Base-by-base conservation (phyloP, 2,329 filamentous ascomycete species). In the Phialophora verrucosa region DNA sequence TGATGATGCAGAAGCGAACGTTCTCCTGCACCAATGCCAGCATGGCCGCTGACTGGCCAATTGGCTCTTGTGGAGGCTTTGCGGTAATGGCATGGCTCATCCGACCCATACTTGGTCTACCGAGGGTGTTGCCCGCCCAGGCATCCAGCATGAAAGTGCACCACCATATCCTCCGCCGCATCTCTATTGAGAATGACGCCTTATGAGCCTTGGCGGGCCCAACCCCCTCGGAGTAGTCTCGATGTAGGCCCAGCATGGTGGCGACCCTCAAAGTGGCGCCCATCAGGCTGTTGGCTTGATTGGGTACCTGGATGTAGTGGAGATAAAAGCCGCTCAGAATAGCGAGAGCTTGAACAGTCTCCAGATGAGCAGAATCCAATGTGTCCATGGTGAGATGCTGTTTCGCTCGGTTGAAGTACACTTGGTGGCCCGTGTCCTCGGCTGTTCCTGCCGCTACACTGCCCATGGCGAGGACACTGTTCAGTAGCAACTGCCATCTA, bases 1-100 rank as follows among this genome's bases (percentile, higher is more conserved):
- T 88, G 66, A 94, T 90, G 76, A 90, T 90, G 79, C 90, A 92
- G 77, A 93, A 93, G 59, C 88, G 87, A 69, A 91, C 89, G 75
- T 91, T 92, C 76, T 93, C 89, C 31, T 91, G 68, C 4, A 70
- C 62, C 59, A 71, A 44, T 5, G 56, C 47, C 12, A 71, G 62
- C 35, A 69, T 25, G 25, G 32, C 35, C 2, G 42, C 14, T 1
- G 68, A 69, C 25, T 64, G 60, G 11, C 68, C 66, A 0, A 79
- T 82, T 49, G 81, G 84, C 77, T 85, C 84, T 56, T 88, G 84
- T 5, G 89, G 89, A 1, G 84, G 80, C 61, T 84, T 83, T 63
- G 90, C 87, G 67, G 89, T 90, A 71, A 91, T 87, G n/a, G 87
- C 87, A 32, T 85, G 85, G 3, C 88, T 87, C 79, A 85, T 89